A percentile compares a stretch with the other conserved stretches of the same genome.
These are phyloP conservation scores for Emericellopsis atlantica DNA, from an alignment of 2,329 filamentous ascomycete genomes.

Conservation along the genomic window DNA sequence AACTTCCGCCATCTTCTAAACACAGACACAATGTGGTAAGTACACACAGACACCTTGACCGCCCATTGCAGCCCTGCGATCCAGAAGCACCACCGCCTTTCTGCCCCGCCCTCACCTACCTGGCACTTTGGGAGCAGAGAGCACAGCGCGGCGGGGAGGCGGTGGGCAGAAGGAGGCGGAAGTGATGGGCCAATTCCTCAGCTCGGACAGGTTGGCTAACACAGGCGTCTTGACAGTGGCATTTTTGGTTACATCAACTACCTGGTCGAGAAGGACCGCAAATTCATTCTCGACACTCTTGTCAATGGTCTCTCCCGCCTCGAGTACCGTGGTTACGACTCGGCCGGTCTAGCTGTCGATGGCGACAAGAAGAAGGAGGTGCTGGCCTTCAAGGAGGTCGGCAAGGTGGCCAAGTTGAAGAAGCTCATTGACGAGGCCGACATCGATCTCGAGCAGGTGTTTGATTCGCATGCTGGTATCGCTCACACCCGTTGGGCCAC, in stretches of 20 bases:
- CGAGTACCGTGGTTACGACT: conserved; percentile 98
- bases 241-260: conserved; percentile 99
- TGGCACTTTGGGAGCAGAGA: background rate
- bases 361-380: conserved; percentile 99
- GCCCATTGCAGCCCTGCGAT: background rate
- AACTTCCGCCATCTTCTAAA: background rate
- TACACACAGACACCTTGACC: background rate
- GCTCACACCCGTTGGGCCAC: conserved; percentile 99
- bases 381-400: conserved; percentile 95
- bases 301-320: conserved; percentile 92
- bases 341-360: conserved; percentile 87
- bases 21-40: conserved; percentile 10
- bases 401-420: conserved; percentile 96
- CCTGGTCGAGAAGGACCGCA: conserved; percentile 95
- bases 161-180: background rate
- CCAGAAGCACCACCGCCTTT: background rate
- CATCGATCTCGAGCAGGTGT: conserved; percentile 80
- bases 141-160: background rate
- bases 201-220: conserved; percentile 12
- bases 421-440: conserved; percentile 76
- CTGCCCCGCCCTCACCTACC: conserved; percentile 3
- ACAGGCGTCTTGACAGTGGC: conserved; percentile 42
- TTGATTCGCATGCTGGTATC: conserved; percentile 97
- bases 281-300: conserved; percentile 89
- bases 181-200: background rate